Conservation (phyloP, 208 protist genomes). For the Acanthamoeba quina region DNA sequence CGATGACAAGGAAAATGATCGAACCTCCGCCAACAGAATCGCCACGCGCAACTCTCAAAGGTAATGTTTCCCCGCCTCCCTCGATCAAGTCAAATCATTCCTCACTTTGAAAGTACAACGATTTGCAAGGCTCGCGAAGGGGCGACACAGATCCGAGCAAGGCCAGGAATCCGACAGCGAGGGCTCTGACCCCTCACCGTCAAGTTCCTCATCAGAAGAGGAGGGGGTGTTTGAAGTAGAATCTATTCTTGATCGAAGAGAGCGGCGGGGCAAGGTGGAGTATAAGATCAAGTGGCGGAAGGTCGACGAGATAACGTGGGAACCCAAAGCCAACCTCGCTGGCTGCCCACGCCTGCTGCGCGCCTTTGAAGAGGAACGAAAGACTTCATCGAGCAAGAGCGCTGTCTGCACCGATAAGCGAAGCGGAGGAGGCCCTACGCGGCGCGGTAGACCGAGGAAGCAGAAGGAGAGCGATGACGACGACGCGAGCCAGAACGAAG, state of each 20-base stretch:
- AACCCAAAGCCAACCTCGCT: not conserved
- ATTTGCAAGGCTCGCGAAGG: not conserved
- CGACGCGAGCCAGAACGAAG: not conserved
- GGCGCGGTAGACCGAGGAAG: too few species aligned
- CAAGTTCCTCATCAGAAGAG: not conserved
- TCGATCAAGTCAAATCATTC: too few species aligned
- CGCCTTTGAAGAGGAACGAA: not conserved
- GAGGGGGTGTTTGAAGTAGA: conserved; percentile 23
- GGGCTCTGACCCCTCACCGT: not conserved
- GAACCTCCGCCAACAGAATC: too few species aligned
- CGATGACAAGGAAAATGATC: too few species aligned
- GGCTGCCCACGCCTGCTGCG: conserved; percentile 3
- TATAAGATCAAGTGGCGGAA: conserved; percentile 16
- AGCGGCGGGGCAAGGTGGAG: conserved; percentile 1
- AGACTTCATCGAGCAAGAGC: not conserved
- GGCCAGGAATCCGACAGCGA: conserved; percentile 16
- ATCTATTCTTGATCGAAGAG: conserved; percentile 29
- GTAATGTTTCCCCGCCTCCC: too few species aligned
- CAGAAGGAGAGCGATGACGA: not conserved
- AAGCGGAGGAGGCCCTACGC: not conserved
- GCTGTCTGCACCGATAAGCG: not conserved
- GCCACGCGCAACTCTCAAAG: too few species aligned
- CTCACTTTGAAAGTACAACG: too few species aligned
- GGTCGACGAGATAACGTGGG: not conserved
- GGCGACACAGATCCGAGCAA: not conserved